Evolutionary conservation across 164 flowering plant genomes (phyloP), one percentile per base, ranked within the genome.

Genomic region (Akebia trifoliata): DNA sequence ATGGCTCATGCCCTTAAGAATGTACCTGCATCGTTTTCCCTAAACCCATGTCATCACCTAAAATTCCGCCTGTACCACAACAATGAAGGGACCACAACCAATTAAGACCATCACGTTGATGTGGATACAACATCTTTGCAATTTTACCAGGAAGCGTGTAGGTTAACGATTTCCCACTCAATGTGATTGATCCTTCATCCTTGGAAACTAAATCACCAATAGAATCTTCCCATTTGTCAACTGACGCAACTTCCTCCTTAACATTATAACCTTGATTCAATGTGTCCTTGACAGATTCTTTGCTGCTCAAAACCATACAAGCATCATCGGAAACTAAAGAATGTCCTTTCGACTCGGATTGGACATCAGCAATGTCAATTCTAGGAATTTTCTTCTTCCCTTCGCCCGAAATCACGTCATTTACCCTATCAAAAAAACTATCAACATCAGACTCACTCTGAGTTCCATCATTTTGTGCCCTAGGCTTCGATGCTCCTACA

Each of bases 21-120:
- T 45, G 56, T 77, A 90, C 99, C 91, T 90, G 99, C 97, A 94
- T 90, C 54, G 99, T 94, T 72, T 94, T 94, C 20, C 99, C 99
- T 35, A 94, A 62, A 6, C 99, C 99, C 99, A 94, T 94, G 56
- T 94, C 99, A 76, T 94, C 99, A 4, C 99, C 99, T 59, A 94
- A 74, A 53, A 94, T 86, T 42, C 99, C 99, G 18, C 99, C 97
- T 44, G 83, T 81, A 2, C 79, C 79, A 65, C 74, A 76, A 57
- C 93, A 86, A 65, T 88, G 97, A 64, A 90, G 80, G 40, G 91
- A 69, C 99, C 99, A 94, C 37, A 94, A 79, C 99, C 99, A 94
- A 56, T 56, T 81, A 65, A 94, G 56, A 12, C 99, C 99, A 10
- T 84, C 95, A 29, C 86, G 80, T 70, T 94, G 99, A 69, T 94